Conservation (phyloP, 352 stramenopile species). For the Aphanomyces astaci region DNA sequence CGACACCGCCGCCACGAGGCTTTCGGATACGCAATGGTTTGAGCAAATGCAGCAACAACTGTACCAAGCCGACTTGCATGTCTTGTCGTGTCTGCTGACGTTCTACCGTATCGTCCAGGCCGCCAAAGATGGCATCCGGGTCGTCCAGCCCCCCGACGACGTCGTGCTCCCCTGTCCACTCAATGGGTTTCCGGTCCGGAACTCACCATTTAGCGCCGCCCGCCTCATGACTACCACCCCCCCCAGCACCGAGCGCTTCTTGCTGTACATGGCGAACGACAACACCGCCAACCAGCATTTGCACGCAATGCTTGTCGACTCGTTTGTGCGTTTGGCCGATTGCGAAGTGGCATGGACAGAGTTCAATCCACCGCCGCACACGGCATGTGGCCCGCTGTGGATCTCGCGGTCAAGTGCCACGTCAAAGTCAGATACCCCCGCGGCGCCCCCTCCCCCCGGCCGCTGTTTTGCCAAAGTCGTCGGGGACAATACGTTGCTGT, state of each 20-base stretch:
- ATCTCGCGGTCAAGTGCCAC: conserved; percentile 28
- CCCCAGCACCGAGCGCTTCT: conserved; percentile 64
- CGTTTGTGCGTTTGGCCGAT: conserved; percentile 63
- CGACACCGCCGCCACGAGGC: neutral
- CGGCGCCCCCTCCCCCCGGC: conserved; percentile 44
- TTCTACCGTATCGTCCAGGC: conserved; percentile 55
- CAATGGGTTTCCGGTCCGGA: conserved; percentile 4
- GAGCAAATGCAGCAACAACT: conserved; percentile 1
- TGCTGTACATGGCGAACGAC: conserved; percentile 69
- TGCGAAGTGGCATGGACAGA: conserved; percentile 83
- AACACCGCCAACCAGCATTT: conserved; percentile 58
- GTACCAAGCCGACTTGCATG: conserved; percentile 31
- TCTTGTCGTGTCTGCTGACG: conserved; percentile 72
- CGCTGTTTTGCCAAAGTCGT: conserved; percentile 84
- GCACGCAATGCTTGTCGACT: conserved; percentile 82
- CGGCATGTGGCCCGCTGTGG: conserved; percentile 46
- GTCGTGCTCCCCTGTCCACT: neutral
- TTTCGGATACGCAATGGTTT: conserved; percentile 4
- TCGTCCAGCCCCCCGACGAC: neutral
- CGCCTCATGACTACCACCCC: conserved; percentile 58
- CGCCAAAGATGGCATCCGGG: neutral
- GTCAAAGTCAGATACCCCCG: neutral
- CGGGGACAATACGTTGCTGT: conserved; percentile 53
- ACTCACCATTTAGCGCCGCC: conserved; percentile 78
- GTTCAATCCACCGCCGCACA: conserved; percentile 3